Evolutionary conservation across 2,329 filamentous ascomycete genomes (phyloP), one percentile per base, ranked within the genome.

Genomic region (Dendrostoma leiphaemia): DNA sequence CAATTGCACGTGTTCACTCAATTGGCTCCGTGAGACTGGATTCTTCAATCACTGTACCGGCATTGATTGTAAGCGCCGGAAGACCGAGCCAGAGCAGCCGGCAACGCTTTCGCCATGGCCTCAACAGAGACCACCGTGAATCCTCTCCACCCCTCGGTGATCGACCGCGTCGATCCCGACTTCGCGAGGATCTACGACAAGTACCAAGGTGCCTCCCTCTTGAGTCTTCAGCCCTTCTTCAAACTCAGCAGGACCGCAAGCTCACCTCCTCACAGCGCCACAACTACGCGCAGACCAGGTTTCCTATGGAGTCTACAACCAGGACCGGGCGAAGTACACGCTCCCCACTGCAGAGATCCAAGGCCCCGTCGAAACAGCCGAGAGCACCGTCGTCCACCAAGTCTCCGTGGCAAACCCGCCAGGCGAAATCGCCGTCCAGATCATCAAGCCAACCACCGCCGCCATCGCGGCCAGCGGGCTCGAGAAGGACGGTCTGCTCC

Each of bases 101-200:
- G 10, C 9, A 35, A 5, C 9, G 13, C 4, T 17, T 17, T 4
- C 46, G 28, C 15, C 9, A 57, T 57, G 55, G 55, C 55, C 3
- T 37, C 28, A 26, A 6, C 23, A 41, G 34, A 48, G 10, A 32
- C 5, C 44, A n/a, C 13, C 35, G 24, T 74, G 38, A 74, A 74
- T 53, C 65, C 70, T 15, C 65, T 75, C 51, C 69, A 71, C 58
- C 66, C 69, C 23, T 64, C 66, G 1, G 61, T 74, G 41, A 64
- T 73, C 12, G 65, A 67, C 21, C 63, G 63, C 23, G 57, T 74
- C 17, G 71, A 74, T 58, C 69, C 70, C 0, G 60, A 61, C 43
- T 74, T 71, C 53, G 60, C 71, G 37, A 63, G 70, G 15, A 68
- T 74, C 38, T 74, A 74, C 62, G 73, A 60, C 35, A 51, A 50